Conservation (phyloP, 2,329 filamentous ascomycete genomes). For the Ophiosphaerella herpotricha region DNA sequence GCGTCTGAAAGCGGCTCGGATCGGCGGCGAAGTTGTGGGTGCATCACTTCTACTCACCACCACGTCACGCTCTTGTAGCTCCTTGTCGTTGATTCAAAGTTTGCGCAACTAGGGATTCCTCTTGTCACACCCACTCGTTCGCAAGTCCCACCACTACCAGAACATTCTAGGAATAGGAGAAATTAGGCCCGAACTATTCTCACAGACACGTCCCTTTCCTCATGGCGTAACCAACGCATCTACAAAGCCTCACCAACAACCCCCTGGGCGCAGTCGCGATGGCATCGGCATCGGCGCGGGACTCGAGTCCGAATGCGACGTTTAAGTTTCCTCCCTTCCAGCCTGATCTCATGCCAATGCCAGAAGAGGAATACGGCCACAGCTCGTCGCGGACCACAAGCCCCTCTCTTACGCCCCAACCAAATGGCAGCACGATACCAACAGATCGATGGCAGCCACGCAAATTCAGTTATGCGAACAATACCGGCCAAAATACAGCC, state of each 20-base stretch:
- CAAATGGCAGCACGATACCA: slow-evolving; percentile 35
- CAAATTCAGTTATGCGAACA: slow-evolving; percentile 53
- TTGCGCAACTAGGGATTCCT: too few relatives aligned
- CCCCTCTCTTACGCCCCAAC: slow-evolving; percentile 30
- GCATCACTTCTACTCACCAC: slow-evolving; percentile 23
- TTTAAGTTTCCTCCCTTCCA: slow-evolving; percentile 54
- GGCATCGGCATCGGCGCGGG: slow-evolving; percentile 34
- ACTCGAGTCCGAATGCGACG: slow-evolving; percentile 40
- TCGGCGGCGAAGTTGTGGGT: slow-evolving; percentile 23
- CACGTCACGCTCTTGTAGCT: slow-evolving; percentile 1
- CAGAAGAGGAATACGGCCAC: slow-evolving; percentile 40
- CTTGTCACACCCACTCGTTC: too few relatives aligned
- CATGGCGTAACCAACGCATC: slow-evolving; percentile 36
- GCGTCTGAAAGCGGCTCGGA: slow-evolving; percentile 11
- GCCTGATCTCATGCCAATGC: slow-evolving; percentile 47
- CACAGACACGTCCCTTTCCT: slow-evolving; percentile 11
- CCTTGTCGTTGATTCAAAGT: background rate
- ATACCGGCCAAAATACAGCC: slow-evolving; percentile 32
- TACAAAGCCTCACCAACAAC: slow-evolving; percentile 15
- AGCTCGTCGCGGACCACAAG: slow-evolving; percentile 41
- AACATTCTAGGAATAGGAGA: background rate
- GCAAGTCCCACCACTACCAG: background rate
- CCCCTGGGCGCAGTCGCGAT: slow-evolving; percentile 27
- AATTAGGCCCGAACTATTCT: slow-evolving; percentile 1
- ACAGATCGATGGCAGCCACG: slow-evolving; percentile 66